Evolutionary conservation across 129 eudicot species (phyloP), one percentile per base, ranked within the genome.

Genomic region (Centella asiatica): DNA sequence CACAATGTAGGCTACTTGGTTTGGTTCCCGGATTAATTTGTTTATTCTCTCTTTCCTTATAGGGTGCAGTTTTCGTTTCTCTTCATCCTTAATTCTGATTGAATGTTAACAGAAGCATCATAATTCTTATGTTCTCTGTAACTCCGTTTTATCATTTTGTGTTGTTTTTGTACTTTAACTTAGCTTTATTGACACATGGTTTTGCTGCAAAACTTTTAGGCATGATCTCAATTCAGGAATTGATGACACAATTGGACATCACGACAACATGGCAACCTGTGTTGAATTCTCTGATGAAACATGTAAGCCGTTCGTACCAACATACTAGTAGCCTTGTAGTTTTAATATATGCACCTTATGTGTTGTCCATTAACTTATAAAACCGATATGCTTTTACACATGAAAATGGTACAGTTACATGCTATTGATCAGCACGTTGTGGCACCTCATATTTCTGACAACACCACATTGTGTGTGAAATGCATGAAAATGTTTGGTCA

Each of bases 251-350:
- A 54, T 93, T 72, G 99, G 99, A 60, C 68, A 65, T 57, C 99
- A 88, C 68, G 96, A 82, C 23, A 92, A 85, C 71, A 56, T 71
- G 47, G 99, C 95, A n/a, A 93, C 84, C 18, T 83, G 83, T 68
- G 77, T 83, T 48, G 96, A 88, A 56, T 87, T 69, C 69, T 88
- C 96, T 25, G 64, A 72, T 26, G 87, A 77, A 75, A 84, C 95
- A 74, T 68, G 99, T 92, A 78, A 73, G 84, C 57, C 52, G 42
- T 55, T 26, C 52, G 29, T 52, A 64, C 56, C 59, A 50, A 64
- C 44, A 23, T 39, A 32, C 49, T 49, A 32, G 26, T 48, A 45
- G 17, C 40, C 33, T 45, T 53, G 3, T 28, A 44, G 44, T 39
- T 5, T 18, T 53, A 19, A 14, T 49, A 19, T 51, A 22, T 51